A percentile compares a stretch with the other conserved stretches of the same genome.
Evolutionary conservation across 225 moss, liverwort and hornwort species (phyloP).

Genomic region (Pseudisothecium myosuroides): DNA sequence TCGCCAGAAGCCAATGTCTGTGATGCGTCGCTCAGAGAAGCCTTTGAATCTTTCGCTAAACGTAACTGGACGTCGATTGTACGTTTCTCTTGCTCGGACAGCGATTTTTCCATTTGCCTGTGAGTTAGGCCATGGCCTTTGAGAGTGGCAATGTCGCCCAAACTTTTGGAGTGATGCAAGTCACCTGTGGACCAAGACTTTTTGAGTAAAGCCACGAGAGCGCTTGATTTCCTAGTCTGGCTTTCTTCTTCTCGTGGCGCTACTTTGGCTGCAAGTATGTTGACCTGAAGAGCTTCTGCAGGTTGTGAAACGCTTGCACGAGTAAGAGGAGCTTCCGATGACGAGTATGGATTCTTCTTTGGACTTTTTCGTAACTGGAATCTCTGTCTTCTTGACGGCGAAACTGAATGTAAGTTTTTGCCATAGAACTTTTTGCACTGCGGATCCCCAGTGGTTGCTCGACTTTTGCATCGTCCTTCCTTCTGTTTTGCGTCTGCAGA

Average conservation of each 20-base stretch:
- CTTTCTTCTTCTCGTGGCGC: background rate
- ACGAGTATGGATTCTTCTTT: background rate
- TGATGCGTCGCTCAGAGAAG: background rate
- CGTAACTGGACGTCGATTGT: background rate
- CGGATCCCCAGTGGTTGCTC: background rate
- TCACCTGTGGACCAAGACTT: slow-evolving; percentile 27
- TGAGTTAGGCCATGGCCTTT: background rate
- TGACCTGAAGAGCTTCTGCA: background rate
- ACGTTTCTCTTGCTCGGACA: background rate
- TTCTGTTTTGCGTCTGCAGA: background rate
- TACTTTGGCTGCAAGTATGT: background rate
- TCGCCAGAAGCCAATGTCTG: background rate
- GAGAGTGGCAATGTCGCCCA: slow-evolving; percentile 4
- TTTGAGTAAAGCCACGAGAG: background rate
- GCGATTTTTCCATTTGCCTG: background rate
- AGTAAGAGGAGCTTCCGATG: background rate
- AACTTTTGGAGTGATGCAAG: slow-evolving; percentile 2
- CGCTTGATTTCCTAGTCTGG: background rate
- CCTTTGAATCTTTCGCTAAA: background rate
- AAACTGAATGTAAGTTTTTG: slow-evolving; percentile 9
- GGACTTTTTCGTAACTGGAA: background rate
- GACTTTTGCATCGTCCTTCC: background rate
- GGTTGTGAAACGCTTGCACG: slow-evolving; percentile 9
- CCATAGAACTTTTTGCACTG: background rate
- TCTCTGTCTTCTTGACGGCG: background rate